Evolutionary conservation across 2,329 filamentous ascomycete species (phyloP).

Genomic region (Aspergillus alliaceus): DNA sequence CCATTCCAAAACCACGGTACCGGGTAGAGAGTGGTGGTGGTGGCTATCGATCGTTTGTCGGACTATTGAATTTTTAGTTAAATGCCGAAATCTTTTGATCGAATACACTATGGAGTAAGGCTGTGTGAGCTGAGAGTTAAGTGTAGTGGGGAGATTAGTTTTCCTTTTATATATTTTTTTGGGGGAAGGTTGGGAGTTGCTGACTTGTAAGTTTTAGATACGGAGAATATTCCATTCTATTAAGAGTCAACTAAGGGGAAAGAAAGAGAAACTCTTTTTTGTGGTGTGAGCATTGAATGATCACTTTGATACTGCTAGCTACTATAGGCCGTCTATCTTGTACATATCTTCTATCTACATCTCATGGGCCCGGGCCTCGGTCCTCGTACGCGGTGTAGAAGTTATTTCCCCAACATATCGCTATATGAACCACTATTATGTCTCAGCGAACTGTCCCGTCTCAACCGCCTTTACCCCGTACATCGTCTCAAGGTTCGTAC

Average conservation of each 20-base stretch:
- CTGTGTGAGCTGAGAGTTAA: too few relatives aligned
- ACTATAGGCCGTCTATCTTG: too few relatives aligned
- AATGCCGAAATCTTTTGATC: neutral
- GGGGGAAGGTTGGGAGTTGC: too few relatives aligned
- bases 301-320: too few relatives aligned
- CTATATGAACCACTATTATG: neutral
- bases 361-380: too few relatives aligned
- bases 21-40: neutral
- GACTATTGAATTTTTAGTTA: slow-evolving; percentile 14
- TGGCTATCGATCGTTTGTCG: slow-evolving; percentile 14
- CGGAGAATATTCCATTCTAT: neutral
- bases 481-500: neutral
- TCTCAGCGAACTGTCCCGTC: neutral
- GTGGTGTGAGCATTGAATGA: too few relatives aligned
- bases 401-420: neutral
- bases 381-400: neutral
- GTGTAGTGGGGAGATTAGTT: too few relatives aligned
- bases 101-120: too few relatives aligned
- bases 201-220: neutral
- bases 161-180: too few relatives aligned
- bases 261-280: neutral
- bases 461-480: neutral
- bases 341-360: too few relatives aligned
- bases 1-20: slow-evolving; percentile 8
- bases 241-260: neutral